phyloP scores from a whole-genome alignment of 2,329 filamentous ascomycete species.

The Tolypocladium ovalisporum region DNA sequence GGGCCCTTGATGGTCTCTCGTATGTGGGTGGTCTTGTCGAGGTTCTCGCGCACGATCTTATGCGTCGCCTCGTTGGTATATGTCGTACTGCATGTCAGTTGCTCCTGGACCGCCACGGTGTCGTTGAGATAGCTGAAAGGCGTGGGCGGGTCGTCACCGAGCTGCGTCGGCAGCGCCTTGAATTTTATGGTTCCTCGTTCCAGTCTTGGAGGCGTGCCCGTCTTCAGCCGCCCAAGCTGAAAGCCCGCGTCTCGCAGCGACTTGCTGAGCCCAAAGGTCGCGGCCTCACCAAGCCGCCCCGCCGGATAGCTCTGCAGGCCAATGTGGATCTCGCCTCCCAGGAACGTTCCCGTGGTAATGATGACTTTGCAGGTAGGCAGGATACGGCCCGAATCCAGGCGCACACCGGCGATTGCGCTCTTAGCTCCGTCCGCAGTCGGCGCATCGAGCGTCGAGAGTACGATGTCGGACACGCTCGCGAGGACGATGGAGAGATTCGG shows the following conservation, averaged over 20 bases:
- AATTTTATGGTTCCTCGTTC: constrained; percentile 78
- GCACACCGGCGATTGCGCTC: constrained; percentile 72
- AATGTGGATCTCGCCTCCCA: constrained; percentile 94
- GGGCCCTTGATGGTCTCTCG: constrained; percentile 90
- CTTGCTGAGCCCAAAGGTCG: constrained; percentile 85
- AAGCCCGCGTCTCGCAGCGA: constrained; percentile 84
- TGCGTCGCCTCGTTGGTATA: constrained; percentile 79
- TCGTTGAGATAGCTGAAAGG: constrained; percentile 90
- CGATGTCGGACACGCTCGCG: constrained; percentile 86
- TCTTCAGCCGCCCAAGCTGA: constrained; percentile 81
- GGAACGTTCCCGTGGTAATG: constrained; percentile 92
- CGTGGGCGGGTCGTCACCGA: constrained; percentile 72
- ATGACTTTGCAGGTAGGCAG: constrained; percentile 73
- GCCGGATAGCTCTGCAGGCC: constrained; percentile 76
- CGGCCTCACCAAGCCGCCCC: constrained; percentile 86
- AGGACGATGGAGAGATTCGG: constrained; percentile 70
- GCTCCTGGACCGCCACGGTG: constrained; percentile 64
- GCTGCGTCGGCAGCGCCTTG: constrained; percentile 56
- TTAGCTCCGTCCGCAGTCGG: constrained; percentile 30
- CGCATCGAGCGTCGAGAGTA: constrained; percentile 42
- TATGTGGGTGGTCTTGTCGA: constrained; percentile 96
- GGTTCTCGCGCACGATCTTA: constrained; percentile 71
- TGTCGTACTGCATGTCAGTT: constrained; percentile 78
- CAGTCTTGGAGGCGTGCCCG: constrained; percentile 84
- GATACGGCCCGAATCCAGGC: constrained; percentile 77